Evolutionary conservation across 805 yeast species (phyloP).

Genomic region (Wickerhamiella lipophila): DNA sequence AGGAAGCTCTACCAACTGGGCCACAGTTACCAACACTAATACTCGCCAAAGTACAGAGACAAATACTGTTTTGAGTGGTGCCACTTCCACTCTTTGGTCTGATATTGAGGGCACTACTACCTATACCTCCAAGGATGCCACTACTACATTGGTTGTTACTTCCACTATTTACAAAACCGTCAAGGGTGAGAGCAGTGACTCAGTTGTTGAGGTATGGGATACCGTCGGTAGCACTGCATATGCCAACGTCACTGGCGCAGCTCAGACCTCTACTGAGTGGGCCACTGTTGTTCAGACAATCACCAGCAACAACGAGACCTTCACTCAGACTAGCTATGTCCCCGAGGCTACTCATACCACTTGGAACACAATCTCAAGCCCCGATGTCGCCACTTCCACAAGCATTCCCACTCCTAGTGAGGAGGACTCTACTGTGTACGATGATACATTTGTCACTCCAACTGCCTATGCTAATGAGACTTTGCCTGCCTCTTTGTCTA

Average conservation of each 20-base stretch:
- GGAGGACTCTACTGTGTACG: slow-evolving; percentile 1
- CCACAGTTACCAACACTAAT: slow-evolving; percentile 8
- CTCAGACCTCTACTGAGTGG: slow-evolving; percentile 8
- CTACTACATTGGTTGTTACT: slow-evolving; percentile 6
- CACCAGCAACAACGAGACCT: slow-evolving; percentile 5
- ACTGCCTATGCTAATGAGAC: neutral
- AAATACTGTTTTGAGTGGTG: neutral
- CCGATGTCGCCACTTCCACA: no score
- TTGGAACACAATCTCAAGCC: no score
- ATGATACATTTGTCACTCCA: slow-evolving; percentile 2
- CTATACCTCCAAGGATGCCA: slow-evolving; percentile 3
- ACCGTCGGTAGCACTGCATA: neutral
- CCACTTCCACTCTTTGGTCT: slow-evolving; percentile 5
- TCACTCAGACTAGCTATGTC: slow-evolving; percentile 2
- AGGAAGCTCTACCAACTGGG: slow-evolving; percentile 5
- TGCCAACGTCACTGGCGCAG: slow-evolving; percentile 5
- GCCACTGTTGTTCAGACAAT: slow-evolving; percentile 2
- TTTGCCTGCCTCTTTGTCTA: neutral
- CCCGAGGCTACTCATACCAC: slow-evolving; percentile 7
- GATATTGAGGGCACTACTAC: neutral
- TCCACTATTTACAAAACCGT: slow-evolving; percentile 14
- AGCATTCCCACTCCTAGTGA: no score
- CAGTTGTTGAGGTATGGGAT: slow-evolving; percentile 5
- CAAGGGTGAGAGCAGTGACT: neutral
- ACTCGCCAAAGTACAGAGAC: neutral